A percentile compares a stretch with the other conserved stretches of the same genome.
These are phyloP conservation scores for Diaporthe eres DNA, from an alignment of 2,329 filamentous ascomycete genomes.

Conservation along the genomic window DNA sequence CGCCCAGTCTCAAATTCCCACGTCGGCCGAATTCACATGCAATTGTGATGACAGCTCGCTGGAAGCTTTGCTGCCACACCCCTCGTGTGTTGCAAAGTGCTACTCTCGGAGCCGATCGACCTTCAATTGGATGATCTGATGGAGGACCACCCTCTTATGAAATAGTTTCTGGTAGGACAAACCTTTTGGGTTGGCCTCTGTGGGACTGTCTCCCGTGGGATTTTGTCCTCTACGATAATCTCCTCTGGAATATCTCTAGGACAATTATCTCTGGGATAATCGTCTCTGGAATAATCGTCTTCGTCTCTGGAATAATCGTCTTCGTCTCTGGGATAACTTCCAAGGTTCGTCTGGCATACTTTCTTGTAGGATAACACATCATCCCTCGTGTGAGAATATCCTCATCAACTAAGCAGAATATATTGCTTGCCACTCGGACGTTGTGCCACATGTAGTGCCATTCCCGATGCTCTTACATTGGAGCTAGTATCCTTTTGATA, in stretches of 20 bases:
- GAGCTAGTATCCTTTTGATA: too few species aligned
- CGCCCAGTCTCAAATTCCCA: too few species aligned
- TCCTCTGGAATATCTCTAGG: too few species aligned
- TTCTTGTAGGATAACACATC: too few species aligned
- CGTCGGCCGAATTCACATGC: not conserved
- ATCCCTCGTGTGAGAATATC: not conserved
- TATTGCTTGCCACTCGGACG: not conserved
- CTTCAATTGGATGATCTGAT: not conserved
- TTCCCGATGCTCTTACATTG: not conserved
- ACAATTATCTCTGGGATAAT: too few species aligned
- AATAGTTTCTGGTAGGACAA: not conserved
- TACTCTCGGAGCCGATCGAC: not conserved
- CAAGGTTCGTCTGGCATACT: too few species aligned
- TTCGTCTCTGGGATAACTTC: too few species aligned
- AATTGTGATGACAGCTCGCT: not conserved
- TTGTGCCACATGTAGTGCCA: not conserved
- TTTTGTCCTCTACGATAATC: not conserved
- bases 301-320: too few species aligned
- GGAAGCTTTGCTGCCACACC: too few species aligned
- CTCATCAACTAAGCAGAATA: not conserved
- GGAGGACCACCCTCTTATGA: not conserved
- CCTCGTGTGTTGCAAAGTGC: not conserved
- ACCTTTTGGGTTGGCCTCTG: not conserved
- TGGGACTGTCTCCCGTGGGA: not conserved
- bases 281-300: too few species aligned